These are phyloP conservation scores for Chalciporus pseudorubinellus DNA, from an alignment of 768 basidiomycete genomes.

Conservation along the genomic window DNA sequence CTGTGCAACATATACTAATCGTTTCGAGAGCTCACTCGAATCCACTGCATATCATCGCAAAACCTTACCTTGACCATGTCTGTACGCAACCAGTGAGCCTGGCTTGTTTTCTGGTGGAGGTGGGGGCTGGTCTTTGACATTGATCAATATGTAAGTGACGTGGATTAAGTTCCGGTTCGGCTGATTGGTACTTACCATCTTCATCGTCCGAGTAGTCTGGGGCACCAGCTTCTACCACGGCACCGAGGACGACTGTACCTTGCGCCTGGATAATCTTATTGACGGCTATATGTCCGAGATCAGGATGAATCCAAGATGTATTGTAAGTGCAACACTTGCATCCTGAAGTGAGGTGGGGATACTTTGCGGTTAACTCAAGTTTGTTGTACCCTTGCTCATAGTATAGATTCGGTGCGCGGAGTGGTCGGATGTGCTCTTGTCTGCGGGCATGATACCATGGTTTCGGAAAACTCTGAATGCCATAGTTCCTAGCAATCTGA, in stretches of 20 bases:
- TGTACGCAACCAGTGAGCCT: constrained; percentile 47
- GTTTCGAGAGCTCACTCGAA: constrained; percentile 1
- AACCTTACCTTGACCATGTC: constrained; percentile 27
- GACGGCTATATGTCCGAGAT: constrained; percentile 39
- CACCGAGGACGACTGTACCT: constrained; percentile 42
- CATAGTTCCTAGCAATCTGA: constrained; percentile 14
- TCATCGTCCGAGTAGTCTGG: constrained; percentile 32
- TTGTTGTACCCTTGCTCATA: constrained; percentile 25
- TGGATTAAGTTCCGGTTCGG: constrained; percentile 12
- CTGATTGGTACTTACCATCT: constrained; percentile 16
- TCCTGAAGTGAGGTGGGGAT: constrained; percentile 48
- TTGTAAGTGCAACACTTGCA: constrained; percentile 16
- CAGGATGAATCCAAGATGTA: not conserved
- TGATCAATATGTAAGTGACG: not conserved
- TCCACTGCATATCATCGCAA: not conserved
- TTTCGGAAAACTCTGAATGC: constrained; percentile 21
- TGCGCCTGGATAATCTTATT: constrained; percentile 49
- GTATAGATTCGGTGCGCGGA: constrained; percentile 25
- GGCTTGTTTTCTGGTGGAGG: constrained; percentile 45
- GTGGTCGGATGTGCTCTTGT: constrained; percentile 17
- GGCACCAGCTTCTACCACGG: constrained; percentile 46
- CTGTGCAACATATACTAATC: constrained; percentile 17
- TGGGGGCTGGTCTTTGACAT: constrained; percentile 16
- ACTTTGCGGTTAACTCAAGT: constrained; percentile 26
- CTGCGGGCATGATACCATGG: constrained; percentile 21